Conservation (phyloP, 768 basidiomycete species). For the Agrocybe pediades region DNA sequence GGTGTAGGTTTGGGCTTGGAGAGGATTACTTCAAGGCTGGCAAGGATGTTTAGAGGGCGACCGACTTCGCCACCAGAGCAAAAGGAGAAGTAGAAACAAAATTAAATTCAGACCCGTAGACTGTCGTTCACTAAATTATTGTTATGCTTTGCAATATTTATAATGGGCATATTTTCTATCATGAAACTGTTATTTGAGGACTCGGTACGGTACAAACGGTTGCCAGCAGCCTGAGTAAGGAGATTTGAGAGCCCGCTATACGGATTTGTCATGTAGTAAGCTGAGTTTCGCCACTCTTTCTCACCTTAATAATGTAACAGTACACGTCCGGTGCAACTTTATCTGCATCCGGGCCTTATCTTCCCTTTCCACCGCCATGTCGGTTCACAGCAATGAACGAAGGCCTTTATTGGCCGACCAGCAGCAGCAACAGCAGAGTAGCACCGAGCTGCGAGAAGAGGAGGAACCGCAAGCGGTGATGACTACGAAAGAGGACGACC, state of each 20-base stretch:
- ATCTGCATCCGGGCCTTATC: neutral
- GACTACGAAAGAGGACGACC: conserved; percentile 14
- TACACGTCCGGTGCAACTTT: neutral
- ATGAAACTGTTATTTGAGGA: too few relatives aligned
- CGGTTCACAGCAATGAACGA: conserved; percentile 1
- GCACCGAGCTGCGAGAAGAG: neutral
- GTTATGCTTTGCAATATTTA: too few relatives aligned
- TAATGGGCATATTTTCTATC: too few relatives aligned
- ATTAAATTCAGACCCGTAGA: too few relatives aligned
- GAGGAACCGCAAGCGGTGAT: neutral
- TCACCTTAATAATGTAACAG: neutral
- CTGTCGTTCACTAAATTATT: too few relatives aligned
- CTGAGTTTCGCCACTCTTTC: neutral
- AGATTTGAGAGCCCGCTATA: too few relatives aligned
- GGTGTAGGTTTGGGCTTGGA: conserved; percentile 62
- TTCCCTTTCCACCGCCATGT: neutral
- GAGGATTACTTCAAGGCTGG: conserved; percentile 33
- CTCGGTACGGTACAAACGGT: too few relatives aligned
- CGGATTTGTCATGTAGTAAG: neutral
- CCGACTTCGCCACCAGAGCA: neutral
- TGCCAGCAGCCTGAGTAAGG: too few relatives aligned
- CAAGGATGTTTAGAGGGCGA: conserved; percentile 2
- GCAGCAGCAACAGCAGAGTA: too few relatives aligned
- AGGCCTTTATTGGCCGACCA: neutral
- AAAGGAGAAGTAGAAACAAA: too few relatives aligned